Evolutionary conservation across 2,329 filamentous ascomycete species (phyloP).

Genomic region (Elsinoe batatas): DNA sequence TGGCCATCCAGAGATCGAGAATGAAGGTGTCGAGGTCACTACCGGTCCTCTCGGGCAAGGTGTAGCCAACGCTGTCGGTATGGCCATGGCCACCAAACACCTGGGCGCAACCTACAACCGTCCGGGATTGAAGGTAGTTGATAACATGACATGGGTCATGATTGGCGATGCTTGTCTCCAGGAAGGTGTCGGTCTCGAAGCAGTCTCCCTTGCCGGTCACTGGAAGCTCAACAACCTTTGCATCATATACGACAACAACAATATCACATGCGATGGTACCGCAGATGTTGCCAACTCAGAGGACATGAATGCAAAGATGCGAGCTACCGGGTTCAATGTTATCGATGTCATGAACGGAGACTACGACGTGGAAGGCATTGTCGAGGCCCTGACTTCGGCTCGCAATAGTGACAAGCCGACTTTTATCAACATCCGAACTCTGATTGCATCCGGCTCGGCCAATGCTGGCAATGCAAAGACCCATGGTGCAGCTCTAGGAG

Average conservation of each 20-base stretch:
- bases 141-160: constrained; percentile 47
- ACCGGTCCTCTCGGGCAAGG: constrained; percentile 51
- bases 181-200: constrained; percentile 49
- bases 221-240: constrained; percentile 46
- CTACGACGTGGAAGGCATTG: constrained; percentile 42
- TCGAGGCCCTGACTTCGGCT: constrained; percentile 35
- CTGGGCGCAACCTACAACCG: constrained; percentile 46
- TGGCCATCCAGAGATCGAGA: constrained; percentile 45
- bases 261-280: constrained; percentile 49
- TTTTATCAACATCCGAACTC: constrained; percentile 48
- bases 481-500: constrained; percentile 49
- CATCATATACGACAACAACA: constrained; percentile 52
- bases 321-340: constrained; percentile 46
- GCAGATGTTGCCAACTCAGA: constrained; percentile 45
- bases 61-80: constrained; percentile 48
- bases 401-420: constrained; percentile 37
- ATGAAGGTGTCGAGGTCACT: constrained; percentile 48
- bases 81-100: constrained; percentile 50
- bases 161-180: constrained; percentile 50
- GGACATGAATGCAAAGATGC: constrained; percentile 50
- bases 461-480: constrained; percentile 44
- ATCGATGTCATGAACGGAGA: constrained; percentile 45
- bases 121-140: constrained; percentile 38
- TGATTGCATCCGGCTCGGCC: constrained; percentile 45
- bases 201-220: constrained; percentile 48